Conservation (phyloP, 1,139 yeast species). For the Schwanniomyces etchellsii region DNA sequence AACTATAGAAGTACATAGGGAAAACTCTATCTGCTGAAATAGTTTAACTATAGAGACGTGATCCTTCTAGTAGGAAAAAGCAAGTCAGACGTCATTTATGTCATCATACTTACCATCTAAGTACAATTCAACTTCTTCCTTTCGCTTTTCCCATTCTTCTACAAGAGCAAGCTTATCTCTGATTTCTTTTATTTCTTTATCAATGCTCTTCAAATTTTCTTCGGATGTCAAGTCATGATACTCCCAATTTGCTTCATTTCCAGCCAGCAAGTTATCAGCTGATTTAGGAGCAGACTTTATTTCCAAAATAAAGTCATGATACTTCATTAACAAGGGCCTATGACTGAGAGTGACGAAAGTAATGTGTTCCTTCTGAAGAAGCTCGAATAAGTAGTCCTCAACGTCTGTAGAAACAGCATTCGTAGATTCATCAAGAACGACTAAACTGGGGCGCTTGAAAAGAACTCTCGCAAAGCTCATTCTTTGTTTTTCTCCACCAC, state of each 20-base stretch:
- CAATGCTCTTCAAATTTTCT: constrained; percentile 56
- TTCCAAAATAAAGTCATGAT: constrained; percentile 73
- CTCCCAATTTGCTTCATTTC: constrained; percentile 32
- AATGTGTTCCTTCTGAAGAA: constrained; percentile 63
- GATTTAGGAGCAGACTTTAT: constrained; percentile 25
- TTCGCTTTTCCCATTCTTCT: constrained; percentile 46
- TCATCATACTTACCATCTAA: constrained; percentile 32
- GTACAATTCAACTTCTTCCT: constrained; percentile 36
- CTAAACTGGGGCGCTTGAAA: constrained; percentile 76
- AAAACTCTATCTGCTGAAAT: too few relatives aligned
- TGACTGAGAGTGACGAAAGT: constrained; percentile 83
- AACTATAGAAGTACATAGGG: too few relatives aligned
- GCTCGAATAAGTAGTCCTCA: constrained; percentile 81
- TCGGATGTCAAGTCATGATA: constrained; percentile 50
- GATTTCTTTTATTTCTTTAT: constrained; percentile 60
- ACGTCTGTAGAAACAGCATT: constrained; percentile 90
- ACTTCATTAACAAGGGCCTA: constrained; percentile 78
- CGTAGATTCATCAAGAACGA: constrained; percentile 87
- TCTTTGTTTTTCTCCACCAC: constrained; percentile 95
- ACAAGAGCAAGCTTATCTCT: constrained; percentile 50
- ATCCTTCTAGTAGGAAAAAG: too few relatives aligned
- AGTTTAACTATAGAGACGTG: too few relatives aligned
- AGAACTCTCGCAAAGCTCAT: constrained; percentile 84
- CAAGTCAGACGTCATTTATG: too few relatives aligned
- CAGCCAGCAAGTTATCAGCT: constrained; percentile 22